Evolutionary conservation across 2,329 filamentous ascomycete genomes (phyloP), one percentile per base, ranked within the genome.

Genomic region (Leptodontidium sp.): DNA sequence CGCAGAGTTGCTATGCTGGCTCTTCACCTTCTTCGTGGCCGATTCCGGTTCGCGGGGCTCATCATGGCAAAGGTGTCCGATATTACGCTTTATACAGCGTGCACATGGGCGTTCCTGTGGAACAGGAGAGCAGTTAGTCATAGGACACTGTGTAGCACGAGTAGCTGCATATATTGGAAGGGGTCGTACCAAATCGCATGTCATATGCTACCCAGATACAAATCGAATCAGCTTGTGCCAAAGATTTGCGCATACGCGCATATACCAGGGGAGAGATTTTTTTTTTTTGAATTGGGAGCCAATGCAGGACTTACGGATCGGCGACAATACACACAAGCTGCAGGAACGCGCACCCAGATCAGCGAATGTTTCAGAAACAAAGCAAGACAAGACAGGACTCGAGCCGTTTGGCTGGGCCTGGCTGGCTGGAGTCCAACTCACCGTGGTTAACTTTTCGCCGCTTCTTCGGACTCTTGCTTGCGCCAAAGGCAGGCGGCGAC

Each of bases 31-130:
- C 82, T 96, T 97, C 69, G 78, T 76, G 74, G 77, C 73, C 66
- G 91, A 81, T 71, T 90, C 88, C 74, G 90, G 85, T 78, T 99
- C 95, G 81, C 95, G 91, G 75, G 94, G 95, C 82, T 98, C 96
- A 82, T 99, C 96, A 84, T 98, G 96, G 82, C 96, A 99, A 74
- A 99, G 87, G 82, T 99, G 96, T 77, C 95, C 96, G 81, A 99
- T 99, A 83, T 97, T 97, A 78, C 96, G 91, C 84, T 98, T 99
- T 82, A 98, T 93, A 85, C 96, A 99, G 83, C 96, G 89, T 77
- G 93, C 95, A 87, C 96, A 99, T 78, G 96, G 96, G 80, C 96
- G 91, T 84, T 97, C 93, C 93, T 97, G 81, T 77, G 73, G 68
- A 68, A 77, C 76, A 68, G 68, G 69, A 70, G 38, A 69, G 59